These are phyloP conservation scores for Beta vulgaris DNA, from an alignment of 148 eudicot species.

Conservation along the genomic window DNA sequence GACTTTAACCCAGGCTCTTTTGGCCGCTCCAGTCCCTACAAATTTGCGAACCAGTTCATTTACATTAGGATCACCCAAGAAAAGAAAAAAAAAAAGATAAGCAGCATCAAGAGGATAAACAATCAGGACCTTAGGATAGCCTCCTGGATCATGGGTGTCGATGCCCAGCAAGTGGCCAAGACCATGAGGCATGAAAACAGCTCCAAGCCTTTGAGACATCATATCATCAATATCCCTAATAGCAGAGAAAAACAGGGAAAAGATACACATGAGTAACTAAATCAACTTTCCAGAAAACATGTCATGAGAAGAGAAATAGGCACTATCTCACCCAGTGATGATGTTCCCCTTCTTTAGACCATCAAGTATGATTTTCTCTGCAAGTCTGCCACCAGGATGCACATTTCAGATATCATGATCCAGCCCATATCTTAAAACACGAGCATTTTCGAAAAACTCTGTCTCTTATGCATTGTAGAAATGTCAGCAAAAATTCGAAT, in stretches of 20 bases:
- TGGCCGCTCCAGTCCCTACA: constrained; percentile 80
- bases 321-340: constrained; percentile 56
- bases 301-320: background rate
- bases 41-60: constrained; percentile 6
- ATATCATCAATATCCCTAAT: constrained; percentile 73
- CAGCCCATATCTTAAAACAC: background rate
- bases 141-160: constrained; percentile 99
- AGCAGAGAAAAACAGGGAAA: constrained; percentile 13
- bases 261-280: constrained; percentile 7
- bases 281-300: constrained; percentile 4
- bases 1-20: constrained; percentile 76
- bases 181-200: constrained; percentile 98
- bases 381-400: constrained; percentile 51
- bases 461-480: background rate
- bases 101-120: constrained; percentile 2
- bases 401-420: constrained; percentile 2
- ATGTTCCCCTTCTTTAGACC: constrained; percentile 68
- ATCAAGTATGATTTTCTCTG: constrained; percentile 67
- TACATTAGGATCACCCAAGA: background rate
- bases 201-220: constrained; percentile 80
- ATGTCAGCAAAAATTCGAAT: background rate
- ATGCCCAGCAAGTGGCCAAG: constrained; percentile 96
- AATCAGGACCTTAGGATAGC: constrained; percentile 67
- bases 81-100: background rate
- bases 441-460: background rate